Conservation (phyloP, 176 grass and related monocot genomes). For the Pontederia crassipes region DNA sequence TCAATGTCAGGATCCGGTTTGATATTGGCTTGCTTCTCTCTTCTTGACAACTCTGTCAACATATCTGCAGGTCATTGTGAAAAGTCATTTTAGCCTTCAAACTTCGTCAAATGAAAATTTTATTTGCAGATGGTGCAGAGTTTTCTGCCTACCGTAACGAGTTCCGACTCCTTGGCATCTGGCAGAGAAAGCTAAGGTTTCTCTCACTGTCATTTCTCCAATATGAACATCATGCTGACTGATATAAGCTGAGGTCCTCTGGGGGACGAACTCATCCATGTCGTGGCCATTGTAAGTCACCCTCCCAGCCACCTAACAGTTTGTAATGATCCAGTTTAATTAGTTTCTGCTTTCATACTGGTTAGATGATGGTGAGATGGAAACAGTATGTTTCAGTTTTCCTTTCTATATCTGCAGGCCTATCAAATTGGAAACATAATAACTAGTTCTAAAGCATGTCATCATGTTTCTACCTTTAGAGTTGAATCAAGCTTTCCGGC, state of each 20-base stretch:
- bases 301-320: constrained; percentile 48
- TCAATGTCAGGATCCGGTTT: constrained; percentile 89
- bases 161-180: constrained; percentile 92
- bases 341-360: too few relatives aligned
- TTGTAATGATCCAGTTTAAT: not conserved
- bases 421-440: too few relatives aligned
- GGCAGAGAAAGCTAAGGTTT: constrained; percentile 68
- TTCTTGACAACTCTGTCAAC: constrained; percentile 78
- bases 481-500: constrained; percentile 74
- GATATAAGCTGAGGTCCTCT: constrained; percentile 77
- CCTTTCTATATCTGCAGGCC: too few relatives aligned
- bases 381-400: too few relatives aligned
- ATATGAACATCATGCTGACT: constrained; percentile 75
- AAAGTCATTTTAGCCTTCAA: constrained; percentile 10
- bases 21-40: constrained; percentile 84
- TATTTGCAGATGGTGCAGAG: not conserved
- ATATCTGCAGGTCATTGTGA: constrained; percentile 52
- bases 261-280: constrained; percentile 92
- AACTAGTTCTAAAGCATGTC: not conserved
- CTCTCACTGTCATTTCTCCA: constrained; percentile 86
- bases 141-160: constrained; percentile 53
- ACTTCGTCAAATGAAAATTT: not conserved
- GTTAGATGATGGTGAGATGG: too few relatives aligned
- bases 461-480: not conserved
- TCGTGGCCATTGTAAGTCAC: constrained; percentile 82